Base-by-base conservation (phyloP, 768 basidiomycete species). In the Boletus rubescentipes region DNA sequence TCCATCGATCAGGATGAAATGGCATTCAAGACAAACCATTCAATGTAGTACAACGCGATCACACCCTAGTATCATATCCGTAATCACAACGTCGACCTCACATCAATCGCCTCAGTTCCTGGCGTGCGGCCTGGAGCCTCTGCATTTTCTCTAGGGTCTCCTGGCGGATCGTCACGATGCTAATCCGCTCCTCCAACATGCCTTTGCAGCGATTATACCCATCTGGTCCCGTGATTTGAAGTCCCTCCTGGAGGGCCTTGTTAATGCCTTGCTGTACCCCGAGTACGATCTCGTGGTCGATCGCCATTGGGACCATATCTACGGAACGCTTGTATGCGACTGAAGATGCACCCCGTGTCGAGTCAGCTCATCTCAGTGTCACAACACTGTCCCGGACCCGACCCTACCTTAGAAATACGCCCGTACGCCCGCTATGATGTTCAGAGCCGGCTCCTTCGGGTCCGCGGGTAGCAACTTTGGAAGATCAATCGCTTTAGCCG, bases 401-500 rank as follows among this genome's bases (percentile, higher is more conserved):
- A 34, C 42, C 29, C n/a, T 60, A 86, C 89, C 87, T 76, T 89
- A 85, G 66, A 89, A 89, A 58, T 89, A 89, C 0, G 84, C 87
- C 5, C 85, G 75, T 2, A 88, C 85, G 51, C 83, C 78, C 0
- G 85, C 85, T 86, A 89, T 89, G 61, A 89, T 86, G 4, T 68
- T 60, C 16, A 89, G 59, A 0, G 83, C 83, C 0, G 79, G 75
- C 35, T 83, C 84, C 73, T 76, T 77, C 2, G 69, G 69, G 53
- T 87, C 84, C 0, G 73, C 51, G 0, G 80, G 77, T 3, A 84
- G 71, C 0, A 88, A 60, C 59, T 75, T 82, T 0, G 76, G 58
- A 0, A 87, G 57, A 49, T 84, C 80, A 4, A 68, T 67, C 0
- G 75, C 65, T 35, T 72, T 67, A 2, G 70, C 74, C 0, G 54